Evolutionary conservation across 345 rosid species (phyloP).

Genomic region (Bruguiera gymnorhiza): DNA sequence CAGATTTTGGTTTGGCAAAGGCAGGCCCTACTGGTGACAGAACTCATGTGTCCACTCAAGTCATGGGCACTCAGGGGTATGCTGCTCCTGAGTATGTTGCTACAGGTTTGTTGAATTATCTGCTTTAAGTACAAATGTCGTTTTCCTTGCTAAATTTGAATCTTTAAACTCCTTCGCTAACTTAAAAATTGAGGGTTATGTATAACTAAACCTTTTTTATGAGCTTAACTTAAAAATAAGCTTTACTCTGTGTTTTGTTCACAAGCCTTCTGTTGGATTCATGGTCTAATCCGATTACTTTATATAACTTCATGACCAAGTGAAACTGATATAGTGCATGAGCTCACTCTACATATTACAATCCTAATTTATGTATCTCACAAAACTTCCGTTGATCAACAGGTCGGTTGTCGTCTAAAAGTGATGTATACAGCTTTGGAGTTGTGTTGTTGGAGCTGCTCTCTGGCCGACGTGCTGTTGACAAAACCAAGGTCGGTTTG

Average conservation of each 20-base stretch:
- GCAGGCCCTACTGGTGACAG: conserved; percentile 96
- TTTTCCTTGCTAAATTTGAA: conserved; percentile 10
- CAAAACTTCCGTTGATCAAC: conserved; percentile 25
- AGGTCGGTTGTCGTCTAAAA: conserved; percentile 92
- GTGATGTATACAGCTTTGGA: conserved; percentile 96
- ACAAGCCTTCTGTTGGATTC: background rate
- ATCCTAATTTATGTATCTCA: conserved; percentile 6
- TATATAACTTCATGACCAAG: background rate
- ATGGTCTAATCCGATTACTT: background rate
- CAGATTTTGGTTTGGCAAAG: conserved; percentile 96
- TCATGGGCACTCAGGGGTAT: conserved; percentile 95
- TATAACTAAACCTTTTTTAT: background rate
- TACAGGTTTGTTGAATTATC: conserved; percentile 54
- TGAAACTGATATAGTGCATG: background rate
- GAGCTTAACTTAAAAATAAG: background rate
- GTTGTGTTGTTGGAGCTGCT: conserved; percentile 87
- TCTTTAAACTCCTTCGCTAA: background rate
- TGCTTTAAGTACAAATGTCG: background rate
- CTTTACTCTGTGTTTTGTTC: background rate
- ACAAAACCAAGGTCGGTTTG: conserved; percentile 67
- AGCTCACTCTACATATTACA: background rate
- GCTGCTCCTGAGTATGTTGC: conserved; percentile 99
- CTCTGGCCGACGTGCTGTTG: conserved; percentile 90
- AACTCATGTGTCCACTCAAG: conserved; percentile 97
- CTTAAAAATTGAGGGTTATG: background rate